Conservation (phyloP, 768 basidiomycete genomes). For the Pleurotus ostreatus region DNA sequence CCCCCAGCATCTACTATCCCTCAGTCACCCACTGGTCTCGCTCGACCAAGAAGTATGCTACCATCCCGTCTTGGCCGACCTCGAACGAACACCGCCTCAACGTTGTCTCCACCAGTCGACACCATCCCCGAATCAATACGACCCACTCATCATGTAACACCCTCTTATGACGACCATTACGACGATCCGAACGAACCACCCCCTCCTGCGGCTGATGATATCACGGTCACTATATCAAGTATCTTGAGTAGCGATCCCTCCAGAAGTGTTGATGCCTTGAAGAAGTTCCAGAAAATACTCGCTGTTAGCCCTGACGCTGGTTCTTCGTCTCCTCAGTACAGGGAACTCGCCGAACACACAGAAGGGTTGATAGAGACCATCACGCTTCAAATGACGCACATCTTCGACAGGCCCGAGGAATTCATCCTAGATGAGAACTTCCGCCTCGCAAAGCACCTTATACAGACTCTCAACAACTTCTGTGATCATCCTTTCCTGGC, state of each 20-base stretch:
- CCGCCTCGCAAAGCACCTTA: constrained; percentile 93
- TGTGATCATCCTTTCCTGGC: constrained; percentile 88
- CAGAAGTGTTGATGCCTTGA: constrained; percentile 89
- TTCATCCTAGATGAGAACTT: constrained; percentile 77
- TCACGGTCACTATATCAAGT: constrained; percentile 80
- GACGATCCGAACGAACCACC: constrained; percentile 27
- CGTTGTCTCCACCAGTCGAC: constrained; percentile 13
- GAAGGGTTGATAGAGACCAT: constrained; percentile 89
- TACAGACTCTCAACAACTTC: constrained; percentile 93
- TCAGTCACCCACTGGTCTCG: constrained; percentile 40
- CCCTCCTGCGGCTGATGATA: constrained; percentile 46
- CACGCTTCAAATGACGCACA: constrained; percentile 85
- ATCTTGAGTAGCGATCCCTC: constrained; percentile 84
- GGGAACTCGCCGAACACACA: constrained; percentile 73
- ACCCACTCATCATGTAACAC: background rate
- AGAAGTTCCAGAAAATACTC: constrained; percentile 87
- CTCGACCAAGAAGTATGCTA: constrained; percentile 62
- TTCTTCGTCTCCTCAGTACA: constrained; percentile 64
- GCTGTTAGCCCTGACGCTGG: constrained; percentile 72
- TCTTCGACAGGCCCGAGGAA: constrained; percentile 81
- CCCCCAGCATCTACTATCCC: constrained; percentile 23
- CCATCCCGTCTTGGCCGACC: constrained; percentile 75
- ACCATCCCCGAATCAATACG: constrained; percentile 9
- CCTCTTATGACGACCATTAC: background rate
- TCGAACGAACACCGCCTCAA: constrained; percentile 37